Percentiles rank a stretch among this genome's conserved stretches.
phyloP scores from a whole-genome alignment of 2,329 filamentous ascomycete species.

The Arthrobotrys iridis region DNA sequence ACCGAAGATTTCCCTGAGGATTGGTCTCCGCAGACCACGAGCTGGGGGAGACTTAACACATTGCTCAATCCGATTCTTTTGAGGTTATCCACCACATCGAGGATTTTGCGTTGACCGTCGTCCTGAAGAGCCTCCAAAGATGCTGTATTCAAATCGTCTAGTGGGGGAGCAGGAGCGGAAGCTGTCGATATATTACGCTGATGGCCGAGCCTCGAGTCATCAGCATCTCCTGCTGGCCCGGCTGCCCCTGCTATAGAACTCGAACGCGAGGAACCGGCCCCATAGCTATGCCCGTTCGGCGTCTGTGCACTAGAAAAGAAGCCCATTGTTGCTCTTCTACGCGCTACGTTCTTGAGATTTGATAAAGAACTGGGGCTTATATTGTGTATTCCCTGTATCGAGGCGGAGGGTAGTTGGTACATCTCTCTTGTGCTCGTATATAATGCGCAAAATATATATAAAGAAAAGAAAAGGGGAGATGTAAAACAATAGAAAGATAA shows the following conservation, averaged over 20 bases:
- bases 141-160: conserved; percentile 57
- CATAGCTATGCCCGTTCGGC: neutral
- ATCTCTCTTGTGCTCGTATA: conserved; percentile 11
- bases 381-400: conserved; percentile 35
- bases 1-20: conserved; percentile 73
- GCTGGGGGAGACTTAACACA: conserved; percentile 66
- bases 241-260: neutral
- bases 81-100: conserved; percentile 68
- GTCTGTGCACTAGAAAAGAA: conserved; percentile 22
- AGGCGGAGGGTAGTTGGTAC: conserved; percentile 36
- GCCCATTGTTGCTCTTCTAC: conserved; percentile 36
- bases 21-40: conserved; percentile 71
- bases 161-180: neutral
- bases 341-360: conserved; percentile 26
- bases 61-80: conserved; percentile 65
- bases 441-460: neutral
- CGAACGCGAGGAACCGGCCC: conserved; percentile 1
- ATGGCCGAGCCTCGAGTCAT: conserved; percentile 5
- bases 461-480: neutral
- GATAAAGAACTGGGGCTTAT: conserved; percentile 26
- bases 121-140: conserved; percentile 64
- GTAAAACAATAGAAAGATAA: neutral
- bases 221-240: conserved; percentile 1
- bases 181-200: neutral
- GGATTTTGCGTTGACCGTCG: conserved; percentile 64